Evolutionary conservation across 1,284 basidiomycete species (phyloP).

Genomic region (Tremellales sp.): DNA sequence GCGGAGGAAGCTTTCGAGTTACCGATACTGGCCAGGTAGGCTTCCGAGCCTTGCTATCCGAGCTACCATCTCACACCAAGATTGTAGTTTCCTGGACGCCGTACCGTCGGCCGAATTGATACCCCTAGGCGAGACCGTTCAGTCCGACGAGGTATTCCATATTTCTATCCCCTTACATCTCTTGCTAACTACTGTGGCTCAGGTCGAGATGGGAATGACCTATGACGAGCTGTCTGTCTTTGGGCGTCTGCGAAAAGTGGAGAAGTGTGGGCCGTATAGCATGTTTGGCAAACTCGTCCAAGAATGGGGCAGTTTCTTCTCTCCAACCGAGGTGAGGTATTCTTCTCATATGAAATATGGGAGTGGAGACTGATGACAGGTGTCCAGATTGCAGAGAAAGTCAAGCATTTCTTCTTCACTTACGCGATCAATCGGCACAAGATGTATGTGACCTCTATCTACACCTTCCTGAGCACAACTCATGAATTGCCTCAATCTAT

Average conservation of each 20-base stretch:
- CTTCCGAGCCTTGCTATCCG: constrained; percentile 2
- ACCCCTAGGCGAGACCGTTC: constrained; percentile 85
- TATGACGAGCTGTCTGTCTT: constrained; percentile 95
- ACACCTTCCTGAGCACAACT: not conserved
- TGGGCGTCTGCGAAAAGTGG: constrained; percentile 88
- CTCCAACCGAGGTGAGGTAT: constrained; percentile 65
- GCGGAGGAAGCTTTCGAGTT: constrained; percentile 74
- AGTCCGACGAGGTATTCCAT: constrained; percentile 93
- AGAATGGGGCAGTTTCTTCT: constrained; percentile 76
- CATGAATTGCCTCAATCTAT: not conserved
- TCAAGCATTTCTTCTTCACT: constrained; percentile 96
- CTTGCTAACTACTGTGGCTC: too few species aligned
- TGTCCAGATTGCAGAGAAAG: constrained; percentile 88
- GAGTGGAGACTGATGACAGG: constrained; percentile 1
- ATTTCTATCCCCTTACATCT: constrained; percentile 49
- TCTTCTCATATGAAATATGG: not conserved
- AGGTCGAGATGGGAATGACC: constrained; percentile 99
- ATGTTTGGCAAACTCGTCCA: constrained; percentile 92
- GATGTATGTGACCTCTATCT: constrained; percentile 59
- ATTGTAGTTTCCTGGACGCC: constrained; percentile 76
- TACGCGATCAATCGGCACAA: constrained; percentile 96
- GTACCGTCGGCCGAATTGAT: constrained; percentile 94
- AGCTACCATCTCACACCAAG: constrained; percentile 2
- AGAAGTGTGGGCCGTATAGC: constrained; percentile 95
- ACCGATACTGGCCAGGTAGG: constrained; percentile 72